These are phyloP conservation scores for Ziziphus jujuba DNA, from an alignment of 306 rosid species.

Conservation along the genomic window DNA sequence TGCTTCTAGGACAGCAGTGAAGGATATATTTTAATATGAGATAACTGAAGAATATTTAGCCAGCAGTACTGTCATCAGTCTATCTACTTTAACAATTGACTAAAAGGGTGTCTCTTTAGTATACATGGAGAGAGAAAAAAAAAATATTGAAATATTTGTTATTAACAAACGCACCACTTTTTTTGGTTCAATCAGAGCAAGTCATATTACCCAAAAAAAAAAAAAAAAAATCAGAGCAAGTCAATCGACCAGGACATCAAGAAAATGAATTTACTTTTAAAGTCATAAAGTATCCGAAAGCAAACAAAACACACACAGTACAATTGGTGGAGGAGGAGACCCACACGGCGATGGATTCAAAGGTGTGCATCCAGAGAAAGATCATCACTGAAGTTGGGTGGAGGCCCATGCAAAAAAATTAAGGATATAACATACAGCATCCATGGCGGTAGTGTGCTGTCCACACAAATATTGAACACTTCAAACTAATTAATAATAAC, in stretches of 20 bases:
- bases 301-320: neutral
- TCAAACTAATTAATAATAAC: too few species aligned
- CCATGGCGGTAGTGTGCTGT: conserved; percentile 40
- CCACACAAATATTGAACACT: conserved; percentile 30
- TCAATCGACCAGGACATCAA: conserved; percentile 17
- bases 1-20: too few species aligned
- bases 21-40: too few species aligned
- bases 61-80: too few species aligned
- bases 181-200: too few species aligned
- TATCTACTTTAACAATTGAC: too few species aligned
- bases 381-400: conserved; percentile 31
- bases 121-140: too few species aligned
- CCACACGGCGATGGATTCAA: neutral
- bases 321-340: conserved; percentile 34
- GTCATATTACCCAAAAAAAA: too few species aligned
- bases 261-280: neutral
- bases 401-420: conserved; percentile 35
- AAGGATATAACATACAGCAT: conserved; percentile 34
- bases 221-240: neutral
- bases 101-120: too few species aligned
- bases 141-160: too few species aligned
- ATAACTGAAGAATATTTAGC: too few species aligned
- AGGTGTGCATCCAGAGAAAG: conserved; percentile 25
- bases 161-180: too few species aligned
- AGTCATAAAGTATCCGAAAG: conserved; percentile 13